Percentiles rank a stretch among this genome's conserved stretches.
Conservation (phyloP, 2,329 filamentous ascomycete species). For the Venturia pyrina region DNA sequence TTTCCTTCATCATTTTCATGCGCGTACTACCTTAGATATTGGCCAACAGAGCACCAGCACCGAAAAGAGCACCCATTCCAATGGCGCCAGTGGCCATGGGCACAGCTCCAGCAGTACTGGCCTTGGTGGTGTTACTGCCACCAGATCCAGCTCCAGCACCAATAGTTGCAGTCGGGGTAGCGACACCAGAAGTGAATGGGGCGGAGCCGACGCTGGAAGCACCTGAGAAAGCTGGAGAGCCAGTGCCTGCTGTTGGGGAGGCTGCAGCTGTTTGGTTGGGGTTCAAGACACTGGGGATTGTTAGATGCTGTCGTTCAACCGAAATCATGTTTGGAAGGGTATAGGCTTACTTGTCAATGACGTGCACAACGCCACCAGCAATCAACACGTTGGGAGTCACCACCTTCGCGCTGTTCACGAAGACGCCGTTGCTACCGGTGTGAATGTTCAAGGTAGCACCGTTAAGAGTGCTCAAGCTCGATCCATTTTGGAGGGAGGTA, state of each 20-base stretch:
- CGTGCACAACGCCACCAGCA: slow-evolving; percentile 38
- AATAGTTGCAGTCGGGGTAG: slow-evolving; percentile 27
- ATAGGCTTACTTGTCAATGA: slow-evolving; percentile 29
- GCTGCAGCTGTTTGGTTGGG: slow-evolving; percentile 35
- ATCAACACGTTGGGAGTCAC: slow-evolving; percentile 32
- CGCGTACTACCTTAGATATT: not conserved
- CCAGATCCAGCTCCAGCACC: slow-evolving; percentile 20
- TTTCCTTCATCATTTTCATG: too few relatives aligned
- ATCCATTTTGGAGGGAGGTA: slow-evolving; percentile 32
- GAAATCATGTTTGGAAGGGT: slow-evolving; percentile 22
- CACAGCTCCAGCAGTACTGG: slow-evolving; percentile 18
- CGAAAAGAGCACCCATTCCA: slow-evolving; percentile 34
- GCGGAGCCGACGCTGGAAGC: slow-evolving; percentile 34
- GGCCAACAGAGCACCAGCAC: slow-evolving; percentile 25
- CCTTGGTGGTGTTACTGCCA: slow-evolving; percentile 15
- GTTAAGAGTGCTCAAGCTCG: slow-evolving; percentile 25
- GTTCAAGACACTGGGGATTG: slow-evolving; percentile 38
- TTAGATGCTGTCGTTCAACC: slow-evolving; percentile 19
- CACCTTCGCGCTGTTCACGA: slow-evolving; percentile 36
- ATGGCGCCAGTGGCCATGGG: slow-evolving; percentile 24
- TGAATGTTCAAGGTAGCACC: slow-evolving; percentile 32
- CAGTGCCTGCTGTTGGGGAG: slow-evolving; percentile 30
- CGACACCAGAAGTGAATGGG: slow-evolving; percentile 43
- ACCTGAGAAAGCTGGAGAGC: slow-evolving; percentile 40
- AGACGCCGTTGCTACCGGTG: slow-evolving; percentile 25